phyloP scores from a whole-genome alignment of 1,139 yeast genomes.

The Debaryomyces sp. region DNA sequence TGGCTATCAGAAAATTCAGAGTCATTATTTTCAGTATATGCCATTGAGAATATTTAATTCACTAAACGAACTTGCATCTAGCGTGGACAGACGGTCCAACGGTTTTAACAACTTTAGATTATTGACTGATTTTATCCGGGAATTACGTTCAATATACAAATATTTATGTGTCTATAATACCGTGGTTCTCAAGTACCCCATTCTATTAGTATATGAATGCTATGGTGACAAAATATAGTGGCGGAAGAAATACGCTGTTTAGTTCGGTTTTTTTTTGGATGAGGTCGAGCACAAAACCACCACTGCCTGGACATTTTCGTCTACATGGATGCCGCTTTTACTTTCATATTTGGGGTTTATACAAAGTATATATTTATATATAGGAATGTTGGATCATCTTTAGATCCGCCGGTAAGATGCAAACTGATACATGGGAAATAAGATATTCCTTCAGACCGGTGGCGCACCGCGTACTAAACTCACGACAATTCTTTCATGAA shows the following conservation, averaged over 20 bases:
- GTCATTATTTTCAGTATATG: too few relatives aligned
- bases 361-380: neutral
- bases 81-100: conserved; percentile 8
- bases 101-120: neutral
- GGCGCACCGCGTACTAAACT: neutral
- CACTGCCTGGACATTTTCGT: neutral
- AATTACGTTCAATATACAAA: neutral
- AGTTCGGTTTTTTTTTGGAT: too few relatives aligned
- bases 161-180: neutral
- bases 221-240: too few relatives aligned
- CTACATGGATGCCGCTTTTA: neutral
- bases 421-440: neutral
- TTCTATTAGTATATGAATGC: too few relatives aligned
- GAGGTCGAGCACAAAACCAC: too few relatives aligned
- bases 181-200: neutral
- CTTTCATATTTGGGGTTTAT: neutral
- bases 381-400: neutral
- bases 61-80: conserved; percentile 10
- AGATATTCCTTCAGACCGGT: neutral
- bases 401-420: neutral
- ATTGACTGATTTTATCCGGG: too few relatives aligned
- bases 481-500: neutral
- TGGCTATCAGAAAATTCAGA: too few relatives aligned
- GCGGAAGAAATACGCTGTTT: too few relatives aligned
- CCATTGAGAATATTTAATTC: conserved; percentile 2